Percentiles rank a stretch among this genome's conserved stretches.
Conservation (phyloP, 2,329 filamentous ascomycete genomes). For the Microsporum canis region DNA sequence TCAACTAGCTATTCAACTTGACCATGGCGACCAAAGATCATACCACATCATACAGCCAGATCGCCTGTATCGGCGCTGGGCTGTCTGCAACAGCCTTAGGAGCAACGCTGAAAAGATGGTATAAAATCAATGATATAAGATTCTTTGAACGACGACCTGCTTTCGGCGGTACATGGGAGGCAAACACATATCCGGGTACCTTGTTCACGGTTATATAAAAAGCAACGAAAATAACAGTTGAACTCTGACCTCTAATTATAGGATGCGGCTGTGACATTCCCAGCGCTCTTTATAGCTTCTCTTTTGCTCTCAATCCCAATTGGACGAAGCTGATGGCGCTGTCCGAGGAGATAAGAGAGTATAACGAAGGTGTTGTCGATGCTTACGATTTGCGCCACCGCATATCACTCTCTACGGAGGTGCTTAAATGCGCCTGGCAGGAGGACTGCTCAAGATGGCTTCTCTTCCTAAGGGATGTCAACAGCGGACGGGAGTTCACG, state of each 20-base stretch:
- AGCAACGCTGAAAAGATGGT: slow-evolving; percentile 46
- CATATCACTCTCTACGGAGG: slow-evolving; percentile 44
- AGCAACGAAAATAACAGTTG: background rate
- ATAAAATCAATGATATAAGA: slow-evolving; percentile 46
- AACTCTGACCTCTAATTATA: slow-evolving; percentile 21
- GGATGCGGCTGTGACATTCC: slow-evolving; percentile 44
- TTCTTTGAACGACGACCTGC: slow-evolving; percentile 48
- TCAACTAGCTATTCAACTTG: background rate
- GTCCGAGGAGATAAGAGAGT: slow-evolving; percentile 40
- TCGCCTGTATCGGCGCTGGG: slow-evolving; percentile 43
- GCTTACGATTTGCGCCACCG: slow-evolving; percentile 41
- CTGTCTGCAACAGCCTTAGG: slow-evolving; percentile 51
- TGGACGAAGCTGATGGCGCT: slow-evolving; percentile 42
- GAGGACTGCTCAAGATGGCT: slow-evolving; percentile 42
- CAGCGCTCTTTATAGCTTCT: slow-evolving; percentile 45
- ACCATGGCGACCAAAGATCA: background rate
- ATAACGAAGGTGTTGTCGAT: slow-evolving; percentile 40
- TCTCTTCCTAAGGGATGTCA: slow-evolving; percentile 18
- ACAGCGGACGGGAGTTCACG: slow-evolving; percentile 17
- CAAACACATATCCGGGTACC: slow-evolving; percentile 46
- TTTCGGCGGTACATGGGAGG: slow-evolving; percentile 52
- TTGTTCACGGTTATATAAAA: background rate
- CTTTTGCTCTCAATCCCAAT: slow-evolving; percentile 40
- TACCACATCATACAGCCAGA: slow-evolving; percentile 17
- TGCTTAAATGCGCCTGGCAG: slow-evolving; percentile 39